These are phyloP conservation scores for Fusarium palustre DNA, from an alignment of 2,329 filamentous ascomycete genomes.

Conservation along the genomic window DNA sequence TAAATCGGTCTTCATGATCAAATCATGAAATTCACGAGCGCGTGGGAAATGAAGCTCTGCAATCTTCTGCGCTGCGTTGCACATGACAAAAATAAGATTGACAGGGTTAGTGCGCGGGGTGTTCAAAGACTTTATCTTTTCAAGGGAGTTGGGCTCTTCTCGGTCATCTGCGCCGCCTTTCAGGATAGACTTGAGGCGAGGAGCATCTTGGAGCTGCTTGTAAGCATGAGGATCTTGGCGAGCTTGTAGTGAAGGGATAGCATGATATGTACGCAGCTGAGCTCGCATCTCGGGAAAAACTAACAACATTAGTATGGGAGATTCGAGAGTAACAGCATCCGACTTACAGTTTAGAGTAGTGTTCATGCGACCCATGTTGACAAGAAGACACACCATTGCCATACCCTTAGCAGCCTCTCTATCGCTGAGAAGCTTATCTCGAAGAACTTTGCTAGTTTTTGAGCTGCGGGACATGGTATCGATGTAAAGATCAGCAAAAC, in stretches of 20 bases:
- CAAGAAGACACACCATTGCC: slow-evolving; percentile 98
- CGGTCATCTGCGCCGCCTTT: slow-evolving; percentile 96
- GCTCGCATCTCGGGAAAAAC: slow-evolving; percentile 99
- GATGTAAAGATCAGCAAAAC: slow-evolving; percentile 96
- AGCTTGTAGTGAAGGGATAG: slow-evolving; percentile 94
- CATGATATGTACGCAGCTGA: slow-evolving; percentile 96
- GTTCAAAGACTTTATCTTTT: slow-evolving; percentile 76
- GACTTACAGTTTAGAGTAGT: slow-evolving; percentile 93
- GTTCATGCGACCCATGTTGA: slow-evolving; percentile 99
- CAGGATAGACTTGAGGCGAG: slow-evolving; percentile 93
- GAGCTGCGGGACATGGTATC: slow-evolving; percentile 98
- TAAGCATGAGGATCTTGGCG: slow-evolving; percentile 95
- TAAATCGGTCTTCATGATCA: slow-evolving; percentile 90
- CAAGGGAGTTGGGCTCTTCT: slow-evolving; percentile 82
- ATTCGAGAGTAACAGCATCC: not conserved
- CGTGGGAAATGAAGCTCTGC: slow-evolving; percentile 92
- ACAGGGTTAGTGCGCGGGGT: slow-evolving; percentile 91
- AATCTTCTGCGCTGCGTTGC: slow-evolving; percentile 88
- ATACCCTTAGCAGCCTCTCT: slow-evolving; percentile 93
- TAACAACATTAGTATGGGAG: slow-evolving; percentile 53
- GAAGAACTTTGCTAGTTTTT: slow-evolving; percentile 98
- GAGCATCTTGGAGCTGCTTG: slow-evolving; percentile 97
- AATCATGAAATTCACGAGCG: slow-evolving; percentile 91
- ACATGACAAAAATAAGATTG: slow-evolving; percentile 95
- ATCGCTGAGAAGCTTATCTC: slow-evolving; percentile 95